Base-by-base conservation (phyloP, 805 yeast genomes). In the Hanseniaspora clermontiae region DNA sequence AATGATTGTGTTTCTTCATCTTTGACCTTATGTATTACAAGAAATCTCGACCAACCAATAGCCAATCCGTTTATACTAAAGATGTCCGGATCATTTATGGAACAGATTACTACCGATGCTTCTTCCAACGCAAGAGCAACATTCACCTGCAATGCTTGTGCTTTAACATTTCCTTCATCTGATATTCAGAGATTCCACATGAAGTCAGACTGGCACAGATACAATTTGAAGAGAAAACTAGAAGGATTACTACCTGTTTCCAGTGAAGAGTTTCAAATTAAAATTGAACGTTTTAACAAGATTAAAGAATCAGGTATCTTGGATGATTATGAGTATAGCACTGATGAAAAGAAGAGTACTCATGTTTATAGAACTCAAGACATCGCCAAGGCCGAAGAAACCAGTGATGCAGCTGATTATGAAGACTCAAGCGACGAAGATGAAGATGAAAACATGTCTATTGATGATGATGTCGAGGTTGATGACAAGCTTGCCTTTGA, bases 141-240 rank as follows among this genome's bases (percentile, higher is more conserved):
- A 40, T 81, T 76, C 68, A 88, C 96, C 12, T 93, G 98, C 71
- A 87, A 90, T 65, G 84, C 96, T 20, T 93, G 98, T 70, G 81
- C 81, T 27, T 80, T 88, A 60, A 82, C 82, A 48, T 93, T 93
- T 65, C 79, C 83, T 45, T 75, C 82, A 39, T 83, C 95, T n/a
- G 93, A 83, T 60, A 74, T 82, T 58, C 98, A 93, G 71, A 77
- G 97, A 60, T 77, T 77, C 61, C 98, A 93, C 68, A 93, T 93
- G 98, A 88, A 87, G 67, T 83, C 96, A 2, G 98, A 93, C 57
- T 93, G 98, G 98, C 98, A 93, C 67, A 78, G 98, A 60, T 93
- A 93, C 70, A 93, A 93, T 65, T 76, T 93, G 65, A 93, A 93
- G 67, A 81, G 98, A 71, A 79, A 96, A 64, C 96, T 93, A 36